Base-by-base conservation (phyloP, 306 rosid genomes). In the Acmispon strigosus region DNA sequence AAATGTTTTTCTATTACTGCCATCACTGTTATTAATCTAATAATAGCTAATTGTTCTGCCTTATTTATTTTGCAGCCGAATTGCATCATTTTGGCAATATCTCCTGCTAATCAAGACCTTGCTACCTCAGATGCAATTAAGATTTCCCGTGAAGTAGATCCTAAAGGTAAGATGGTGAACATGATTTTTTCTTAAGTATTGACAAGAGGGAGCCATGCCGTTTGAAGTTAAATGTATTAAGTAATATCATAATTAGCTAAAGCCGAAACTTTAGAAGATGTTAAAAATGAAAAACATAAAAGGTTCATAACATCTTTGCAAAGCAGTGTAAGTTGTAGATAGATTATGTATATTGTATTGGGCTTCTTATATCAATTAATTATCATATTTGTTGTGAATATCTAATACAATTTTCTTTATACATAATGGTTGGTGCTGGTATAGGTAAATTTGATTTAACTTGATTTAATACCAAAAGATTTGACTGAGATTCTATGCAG, bases 91-190 rank as follows among this genome's bases (percentile, higher is more conserved):
- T 85, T 91, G 43, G 99, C 99, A 53, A 88, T 95, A 80, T 95
- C 99, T 82, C 99, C 99, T 69, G 99, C 99, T 52, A 95, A 95
- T 85, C 99, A 95, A 89, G 99, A 95, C 76, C 91, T 95, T 83
- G 99, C 99, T 55, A 95, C 99, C 27, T 95, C 99, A 37, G 99
- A 95, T 82, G 99, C 99, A 27, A 91, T 95, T 78, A 95, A 86
- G 78, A 95, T 95, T 61, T 95, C 99, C 64, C 97, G 99, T 64
- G 97, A 95, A 81, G 99, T 95, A 66, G 99, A 95, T 76, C 99
- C 99, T 42, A 83, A 76, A 83, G 86, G 86, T 83, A 76, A 79
- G 68, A 52, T 19, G 53, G 56, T 37, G 55, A 70, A 34, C 68
- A 29, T 41, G 36, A 8, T 9, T 43, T 65, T 27, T 60, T 15